A percentile compares a stretch with the other conserved stretches of the same genome.
Evolutionary conservation across 176 grass and related monocot species (phyloP).

Genomic region (Pontederia crassipes): DNA sequence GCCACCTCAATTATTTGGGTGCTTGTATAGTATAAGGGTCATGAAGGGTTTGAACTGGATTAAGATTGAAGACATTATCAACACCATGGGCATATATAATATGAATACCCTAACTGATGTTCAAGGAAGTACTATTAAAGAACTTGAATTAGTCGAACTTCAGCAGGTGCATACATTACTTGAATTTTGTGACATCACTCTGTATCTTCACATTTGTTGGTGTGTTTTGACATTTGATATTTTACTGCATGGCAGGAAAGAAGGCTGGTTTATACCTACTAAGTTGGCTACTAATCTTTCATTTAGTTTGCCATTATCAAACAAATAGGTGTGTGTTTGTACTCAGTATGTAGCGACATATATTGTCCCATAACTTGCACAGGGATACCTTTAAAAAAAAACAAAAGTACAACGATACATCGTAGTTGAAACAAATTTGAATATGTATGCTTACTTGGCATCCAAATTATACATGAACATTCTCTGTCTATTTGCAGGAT

Average conservation of each 20-base stretch:
- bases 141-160: conserved; percentile 66
- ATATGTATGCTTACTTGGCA: conserved; percentile 79
- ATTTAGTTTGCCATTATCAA: conserved; percentile 53
- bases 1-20: too few relatives aligned
- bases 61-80: background rate
- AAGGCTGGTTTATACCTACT: conserved; percentile 93
- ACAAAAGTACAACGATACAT: conserved; percentile 47
- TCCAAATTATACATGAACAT: conserved; percentile 91
- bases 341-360: too few relatives aligned
- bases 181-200: too few relatives aligned
- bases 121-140: conserved; percentile 63
- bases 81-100: conserved; percentile 68
- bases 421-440: conserved; percentile 94
- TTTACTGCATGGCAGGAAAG: conserved; percentile 52
- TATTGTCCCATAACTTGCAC: too few relatives aligned
- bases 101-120: conserved; percentile 67
- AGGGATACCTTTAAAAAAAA: background rate
- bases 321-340: conserved; percentile 60
- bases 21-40: too few relatives aligned
- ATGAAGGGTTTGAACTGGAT: too few relatives aligned
- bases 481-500: conserved; percentile 89
- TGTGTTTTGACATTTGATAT: too few relatives aligned
- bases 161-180: conserved; percentile 51
- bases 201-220: background rate
- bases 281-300: conserved; percentile 91